Conservation (phyloP, 768 basidiomycete genomes). For the Tulasnella sp. region DNA sequence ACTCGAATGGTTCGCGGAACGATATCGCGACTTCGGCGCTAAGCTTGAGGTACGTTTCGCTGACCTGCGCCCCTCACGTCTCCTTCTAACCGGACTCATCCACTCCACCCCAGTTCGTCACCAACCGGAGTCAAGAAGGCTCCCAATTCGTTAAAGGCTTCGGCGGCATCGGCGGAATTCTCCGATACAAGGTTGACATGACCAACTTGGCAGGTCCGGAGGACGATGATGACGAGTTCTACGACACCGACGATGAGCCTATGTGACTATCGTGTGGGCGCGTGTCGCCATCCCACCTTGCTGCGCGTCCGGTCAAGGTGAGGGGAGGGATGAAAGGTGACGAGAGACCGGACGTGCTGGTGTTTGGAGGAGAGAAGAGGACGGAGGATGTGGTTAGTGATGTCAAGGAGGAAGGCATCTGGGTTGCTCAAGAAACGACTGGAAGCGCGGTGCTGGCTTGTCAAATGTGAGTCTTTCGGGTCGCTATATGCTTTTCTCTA, state of each 20-base stretch:
- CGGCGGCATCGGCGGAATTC: conserved; percentile 90
- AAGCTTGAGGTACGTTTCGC: conserved; percentile 47
- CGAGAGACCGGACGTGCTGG: background rate
- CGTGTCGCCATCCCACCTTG: conserved; percentile 5
- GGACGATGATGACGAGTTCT: conserved; percentile 79
- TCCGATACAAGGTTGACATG: conserved; percentile 98
- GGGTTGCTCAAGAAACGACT: background rate
- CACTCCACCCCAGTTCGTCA: conserved; percentile 48
- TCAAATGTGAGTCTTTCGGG: background rate
- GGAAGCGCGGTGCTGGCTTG: background rate
- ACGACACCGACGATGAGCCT: conserved; percentile 46
- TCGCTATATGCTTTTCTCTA: background rate
- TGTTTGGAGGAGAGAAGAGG: background rate
- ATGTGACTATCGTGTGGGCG: conserved; percentile 13
- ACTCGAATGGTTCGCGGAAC: conserved; percentile 97
- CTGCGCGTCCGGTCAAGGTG: conserved; percentile 1
- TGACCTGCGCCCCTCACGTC: background rate
- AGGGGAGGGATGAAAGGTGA: background rate
- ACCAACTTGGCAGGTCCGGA: conserved; percentile 60
- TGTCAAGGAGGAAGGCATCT: background rate
- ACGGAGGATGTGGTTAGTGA: background rate
- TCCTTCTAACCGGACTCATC: background rate
- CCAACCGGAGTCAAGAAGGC: conserved; percentile 93
- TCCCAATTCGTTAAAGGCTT: conserved; percentile 98
- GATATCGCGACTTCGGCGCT: conserved; percentile 96